Base-by-base conservation (phyloP, 1,284 basidiomycete genomes). In the Ceratobasidium sp. region DNA sequence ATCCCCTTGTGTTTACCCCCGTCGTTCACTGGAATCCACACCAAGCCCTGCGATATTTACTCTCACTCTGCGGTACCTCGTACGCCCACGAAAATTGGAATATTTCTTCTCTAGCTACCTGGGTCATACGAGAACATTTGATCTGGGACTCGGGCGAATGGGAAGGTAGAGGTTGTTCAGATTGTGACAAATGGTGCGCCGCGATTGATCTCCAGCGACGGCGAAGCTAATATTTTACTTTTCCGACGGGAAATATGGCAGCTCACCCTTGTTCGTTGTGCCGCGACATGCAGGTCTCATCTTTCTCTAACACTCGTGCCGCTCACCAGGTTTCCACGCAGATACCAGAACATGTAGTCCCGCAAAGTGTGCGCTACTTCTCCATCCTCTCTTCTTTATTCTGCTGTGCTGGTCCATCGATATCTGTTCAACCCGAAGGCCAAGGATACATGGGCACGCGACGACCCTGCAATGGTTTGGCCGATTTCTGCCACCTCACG, bases 371-470 rank as follows among this genome's bases (percentile, higher is more conserved):
- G 81, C 77, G 90, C 83, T 46, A 55, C 54, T 10, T 27, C 1
- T 35, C 73, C 55, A 79, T 80, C 68, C 18, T 18, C 46, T 8
- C 7, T 48, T 48, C 8, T 48, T 18, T 48, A 8, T 8, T 18
- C 8, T 33, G 23, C 59, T 30, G 46, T 44, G 4, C 27, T n/a
- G 16, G 70, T 44, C 38, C 30, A 67, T 38, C 70, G 30, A 52
- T 7, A n/a, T 50, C 18, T 38, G 16, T 33, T 57, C 60, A 18
- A 77, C 57, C 38, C 82, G 94, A 95, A 98, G 87, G 98, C 96
- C 23, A 98, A 98, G 88, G 98, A 98, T 84, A 95, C 94, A 5
- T 98, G 96, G 96, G 95, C 96, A 33, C 88, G 96, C 84, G 96
- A 98, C 84, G 96, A 98, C 83, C 96, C 96, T 27, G 96, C 96